A percentile compares a stretch with the other conserved stretches of the same genome.
phyloP scores from a whole-genome alignment of 345 rosid species.

The Lepidium africanum region DNA sequence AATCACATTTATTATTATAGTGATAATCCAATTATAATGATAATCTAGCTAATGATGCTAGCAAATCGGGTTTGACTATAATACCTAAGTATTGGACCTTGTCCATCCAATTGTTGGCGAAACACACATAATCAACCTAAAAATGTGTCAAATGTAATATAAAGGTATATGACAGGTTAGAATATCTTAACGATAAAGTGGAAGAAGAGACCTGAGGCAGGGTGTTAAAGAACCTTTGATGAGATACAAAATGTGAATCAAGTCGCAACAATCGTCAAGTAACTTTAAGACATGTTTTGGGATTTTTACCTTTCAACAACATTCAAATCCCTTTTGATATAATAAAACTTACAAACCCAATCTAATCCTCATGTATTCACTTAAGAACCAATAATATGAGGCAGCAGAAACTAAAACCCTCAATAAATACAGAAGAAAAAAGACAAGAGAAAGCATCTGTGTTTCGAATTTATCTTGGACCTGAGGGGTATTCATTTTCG shows the following conservation, averaged over 20 bases:
- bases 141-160: background rate
- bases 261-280: background rate
- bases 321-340: conserved; percentile 22
- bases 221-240: background rate
- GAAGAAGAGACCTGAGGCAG: background rate
- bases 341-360: conserved; percentile 21
- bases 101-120: too few relatives aligned
- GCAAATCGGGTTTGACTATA: too few relatives aligned
- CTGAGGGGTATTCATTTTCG: conserved; percentile 28
- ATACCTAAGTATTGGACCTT: too few relatives aligned
- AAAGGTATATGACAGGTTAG: background rate
- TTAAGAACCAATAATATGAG: conserved; percentile 21
- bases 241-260: conserved; percentile 3
- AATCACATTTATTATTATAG: too few relatives aligned
- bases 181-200: background rate
- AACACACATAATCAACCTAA: background rate
- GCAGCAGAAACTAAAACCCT: conserved; percentile 19
- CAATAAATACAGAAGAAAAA: conserved; percentile 16
- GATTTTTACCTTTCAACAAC: conserved; percentile 15
- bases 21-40: too few relatives aligned
- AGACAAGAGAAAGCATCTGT: background rate
- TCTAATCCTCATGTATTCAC: conserved; percentile 21
- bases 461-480: conserved; percentile 25
- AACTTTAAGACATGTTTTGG: conserved; percentile 6
- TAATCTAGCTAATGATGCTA: too few relatives aligned